These are phyloP conservation scores for Allium fistulosum DNA, from an alignment of 106 monocot genomes.

Conservation along the genomic window DNA sequence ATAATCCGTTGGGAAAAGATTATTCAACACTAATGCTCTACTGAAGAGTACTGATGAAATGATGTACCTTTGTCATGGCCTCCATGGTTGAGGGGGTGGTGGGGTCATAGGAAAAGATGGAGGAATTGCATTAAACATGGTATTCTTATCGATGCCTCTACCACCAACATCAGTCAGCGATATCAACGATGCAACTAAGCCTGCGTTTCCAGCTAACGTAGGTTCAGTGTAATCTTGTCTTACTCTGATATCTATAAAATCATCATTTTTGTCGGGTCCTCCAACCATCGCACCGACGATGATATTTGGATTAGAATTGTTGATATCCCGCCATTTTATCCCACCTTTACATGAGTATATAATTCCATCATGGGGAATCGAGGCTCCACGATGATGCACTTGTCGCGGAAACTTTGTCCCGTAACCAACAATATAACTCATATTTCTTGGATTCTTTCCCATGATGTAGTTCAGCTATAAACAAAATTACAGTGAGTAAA, in stretches of 20 bases:
- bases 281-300: slow-evolving; percentile 77
- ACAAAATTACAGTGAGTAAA: neutral
- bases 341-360: slow-evolving; percentile 70
- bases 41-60: too few relatives aligned
- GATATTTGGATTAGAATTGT: slow-evolving; percentile 45
- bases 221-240: slow-evolving; percentile 61
- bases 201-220: slow-evolving; percentile 71
- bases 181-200: slow-evolving; percentile 61
- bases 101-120: slow-evolving; percentile 43
- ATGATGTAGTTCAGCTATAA: slow-evolving; percentile 59
- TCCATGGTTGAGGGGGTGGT: slow-evolving; percentile 72
- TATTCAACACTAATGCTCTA: too few relatives aligned
- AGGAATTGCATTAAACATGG: slow-evolving; percentile 56
- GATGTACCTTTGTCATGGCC: slow-evolving; percentile 19
- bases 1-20: too few relatives aligned
- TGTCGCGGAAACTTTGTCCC: slow-evolving; percentile 57
- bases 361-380: slow-evolving; percentile 48
- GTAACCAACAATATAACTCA: slow-evolving; percentile 87
- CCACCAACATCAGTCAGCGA: slow-evolving; percentile 35
- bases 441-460: slow-evolving; percentile 65
- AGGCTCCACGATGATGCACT: slow-evolving; percentile 77
- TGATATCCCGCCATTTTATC: slow-evolving; percentile 45
- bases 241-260: slow-evolving; percentile 35
- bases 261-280: slow-evolving; percentile 47
- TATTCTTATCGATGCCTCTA: slow-evolving; percentile 50